Conservation (phyloP, 768 basidiomycete species). For the Lentinula edodes region DNA sequence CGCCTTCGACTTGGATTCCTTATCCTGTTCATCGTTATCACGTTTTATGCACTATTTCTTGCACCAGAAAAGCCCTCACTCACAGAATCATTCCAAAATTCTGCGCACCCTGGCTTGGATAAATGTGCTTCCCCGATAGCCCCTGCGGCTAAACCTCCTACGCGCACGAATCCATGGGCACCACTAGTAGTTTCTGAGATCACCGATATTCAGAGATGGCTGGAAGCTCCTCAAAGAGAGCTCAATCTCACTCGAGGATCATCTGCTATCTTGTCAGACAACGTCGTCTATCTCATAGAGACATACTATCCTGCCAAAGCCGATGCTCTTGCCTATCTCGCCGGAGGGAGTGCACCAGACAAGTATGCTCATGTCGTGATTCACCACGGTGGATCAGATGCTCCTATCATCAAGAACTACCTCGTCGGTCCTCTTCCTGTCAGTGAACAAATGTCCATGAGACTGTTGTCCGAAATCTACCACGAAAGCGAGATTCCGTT, state of each 20-base stretch:
- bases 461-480: slow-evolving; percentile 44
- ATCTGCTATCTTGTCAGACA: slow-evolving; percentile 31
- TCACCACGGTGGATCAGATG: slow-evolving; percentile 37
- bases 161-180: slow-evolving; percentile 45
- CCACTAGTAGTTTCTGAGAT: slow-evolving; percentile 42
- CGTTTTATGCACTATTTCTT: not conserved
- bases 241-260: slow-evolving; percentile 43
- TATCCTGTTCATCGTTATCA: not conserved
- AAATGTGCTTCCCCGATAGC: slow-evolving; percentile 28
- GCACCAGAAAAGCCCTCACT: not conserved
- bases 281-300: slow-evolving; percentile 47
- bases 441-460: slow-evolving; percentile 29
- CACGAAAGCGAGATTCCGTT: slow-evolving; percentile 47
- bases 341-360: slow-evolving; percentile 23
- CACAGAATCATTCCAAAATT: not conserved
- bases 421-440: slow-evolving; percentile 55
- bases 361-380: slow-evolving; percentile 45
- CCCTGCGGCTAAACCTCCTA: slow-evolving; percentile 32
- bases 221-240: slow-evolving; percentile 30
- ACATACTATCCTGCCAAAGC: slow-evolving; percentile 42
- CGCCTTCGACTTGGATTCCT: not conserved
- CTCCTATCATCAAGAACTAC: slow-evolving; percentile 47
- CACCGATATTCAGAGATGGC: slow-evolving; percentile 38
- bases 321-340: slow-evolving; percentile 41
- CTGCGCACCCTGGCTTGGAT: slow-evolving; percentile 9